Evolutionary conservation across 1,284 basidiomycete species (phyloP).

Genomic region (Rugosomyces carneus): DNA sequence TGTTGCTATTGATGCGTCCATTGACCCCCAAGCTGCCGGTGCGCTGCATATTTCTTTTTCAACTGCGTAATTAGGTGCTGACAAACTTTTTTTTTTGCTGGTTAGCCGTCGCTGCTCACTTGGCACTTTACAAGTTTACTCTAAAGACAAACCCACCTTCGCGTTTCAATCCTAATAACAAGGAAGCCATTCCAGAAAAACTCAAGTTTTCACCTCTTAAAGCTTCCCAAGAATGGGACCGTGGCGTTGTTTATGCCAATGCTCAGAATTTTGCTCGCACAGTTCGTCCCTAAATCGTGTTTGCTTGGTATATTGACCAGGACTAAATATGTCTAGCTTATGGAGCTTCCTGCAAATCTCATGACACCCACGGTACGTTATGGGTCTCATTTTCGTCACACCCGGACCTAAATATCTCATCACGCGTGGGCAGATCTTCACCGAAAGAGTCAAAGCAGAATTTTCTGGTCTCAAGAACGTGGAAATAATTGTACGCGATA

Average conservation of each 20-base stretch:
- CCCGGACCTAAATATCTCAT: neutral
- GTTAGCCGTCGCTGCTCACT: constrained; percentile 70
- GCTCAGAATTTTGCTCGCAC: constrained; percentile 85
- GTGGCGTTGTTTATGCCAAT: constrained; percentile 65
- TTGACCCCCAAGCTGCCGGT: constrained; percentile 74
- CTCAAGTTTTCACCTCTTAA: constrained; percentile 40
- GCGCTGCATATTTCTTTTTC: constrained; percentile 14
- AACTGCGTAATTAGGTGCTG: neutral
- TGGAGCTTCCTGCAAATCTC: constrained; percentile 82
- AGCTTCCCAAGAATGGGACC: constrained; percentile 57
- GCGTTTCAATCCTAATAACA: constrained; percentile 48
- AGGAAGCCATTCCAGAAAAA: constrained; percentile 41
- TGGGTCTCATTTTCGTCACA: neutral
- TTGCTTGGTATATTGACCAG: neutral
- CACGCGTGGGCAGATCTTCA: constrained; percentile 48
- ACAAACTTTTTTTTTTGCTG: constrained; percentile 7
- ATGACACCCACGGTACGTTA: constrained; percentile 65
- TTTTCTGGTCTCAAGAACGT: constrained; percentile 68
- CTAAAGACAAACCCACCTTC: constrained; percentile 68
- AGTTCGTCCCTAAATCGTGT: constrained; percentile 29
- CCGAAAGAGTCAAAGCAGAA: constrained; percentile 63
- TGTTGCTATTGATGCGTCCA: constrained; percentile 53
- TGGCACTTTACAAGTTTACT: constrained; percentile 69
- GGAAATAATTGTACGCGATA: constrained; percentile 67
- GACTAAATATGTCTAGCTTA: constrained; percentile 42